These are phyloP conservation scores for Corylus americana DNA, from an alignment of 306 rosid genomes.

Conservation along the genomic window DNA sequence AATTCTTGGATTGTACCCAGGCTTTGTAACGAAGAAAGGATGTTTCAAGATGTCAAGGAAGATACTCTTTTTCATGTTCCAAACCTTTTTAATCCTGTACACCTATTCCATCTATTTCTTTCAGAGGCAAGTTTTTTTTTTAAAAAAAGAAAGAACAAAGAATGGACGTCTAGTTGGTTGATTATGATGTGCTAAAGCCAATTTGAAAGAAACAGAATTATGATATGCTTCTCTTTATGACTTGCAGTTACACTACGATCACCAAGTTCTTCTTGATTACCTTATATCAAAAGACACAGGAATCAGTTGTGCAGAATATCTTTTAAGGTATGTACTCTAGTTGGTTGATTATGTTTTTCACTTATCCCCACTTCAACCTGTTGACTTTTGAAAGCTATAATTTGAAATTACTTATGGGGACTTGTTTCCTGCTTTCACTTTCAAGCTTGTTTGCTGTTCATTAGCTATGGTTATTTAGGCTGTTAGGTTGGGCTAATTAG, in stretches of 20 bases:
- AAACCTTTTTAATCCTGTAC: constrained; percentile 67
- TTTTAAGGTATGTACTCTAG: constrained; percentile 53
- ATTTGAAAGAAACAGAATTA: neutral
- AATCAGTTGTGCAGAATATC: constrained; percentile 79
- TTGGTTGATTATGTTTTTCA: neutral
- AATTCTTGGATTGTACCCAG: constrained; percentile 37
- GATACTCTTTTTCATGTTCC: constrained; percentile 46
- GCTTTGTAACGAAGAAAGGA: constrained; percentile 40
- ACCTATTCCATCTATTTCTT: constrained; percentile 81
- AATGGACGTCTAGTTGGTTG: constrained; percentile 4
- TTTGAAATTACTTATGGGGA: neutral
- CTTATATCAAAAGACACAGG: constrained; percentile 91
- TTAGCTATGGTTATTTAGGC: constrained; percentile 6
- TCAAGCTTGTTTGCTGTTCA: neutral
- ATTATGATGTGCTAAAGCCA: neutral
- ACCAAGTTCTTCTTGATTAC: constrained; percentile 87
- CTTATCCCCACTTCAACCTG: neutral
- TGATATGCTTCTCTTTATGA: constrained; percentile 21
- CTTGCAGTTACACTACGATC: constrained; percentile 91
- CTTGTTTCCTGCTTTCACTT: neutral
- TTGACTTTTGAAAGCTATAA: neutral
- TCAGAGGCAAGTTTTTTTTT: constrained; percentile 52
- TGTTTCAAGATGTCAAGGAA: constrained; percentile 42
- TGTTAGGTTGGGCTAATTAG: neutral
- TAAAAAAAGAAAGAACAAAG: neutral